Evolutionary conservation across 108 stramenopile genomes (phyloP).

Genomic region (Cyclotella choctawhatcheeana): DNA sequence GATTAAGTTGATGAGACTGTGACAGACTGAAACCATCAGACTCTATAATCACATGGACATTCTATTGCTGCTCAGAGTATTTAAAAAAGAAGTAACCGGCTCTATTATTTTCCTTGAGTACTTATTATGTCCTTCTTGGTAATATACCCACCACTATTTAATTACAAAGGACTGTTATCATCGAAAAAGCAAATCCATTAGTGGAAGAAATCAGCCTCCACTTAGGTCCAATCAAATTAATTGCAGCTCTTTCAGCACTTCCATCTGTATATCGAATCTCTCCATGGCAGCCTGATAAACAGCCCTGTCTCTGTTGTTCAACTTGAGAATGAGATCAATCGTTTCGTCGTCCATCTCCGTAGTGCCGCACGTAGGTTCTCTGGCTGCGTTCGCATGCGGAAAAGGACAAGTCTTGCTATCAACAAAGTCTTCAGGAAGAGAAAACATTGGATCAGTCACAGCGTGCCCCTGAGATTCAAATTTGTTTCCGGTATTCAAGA

Average conservation of each 20-base stretch:
- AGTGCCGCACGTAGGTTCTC: slow-evolving; percentile 68
- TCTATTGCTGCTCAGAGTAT: no score
- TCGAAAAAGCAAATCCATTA: neutral
- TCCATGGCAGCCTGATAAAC: slow-evolving; percentile 73
- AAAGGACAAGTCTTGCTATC: slow-evolving; percentile 67
- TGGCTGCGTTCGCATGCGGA: slow-evolving; percentile 42
- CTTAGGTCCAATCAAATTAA: neutral
- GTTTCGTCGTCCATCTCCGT: slow-evolving; percentile 69
- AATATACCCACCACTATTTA: no score
- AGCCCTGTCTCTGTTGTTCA: slow-evolving; percentile 73
- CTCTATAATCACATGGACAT: no score
- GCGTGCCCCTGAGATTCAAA: slow-evolving; percentile 13
- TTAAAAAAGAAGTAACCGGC: no score
- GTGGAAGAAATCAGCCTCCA: neutral
- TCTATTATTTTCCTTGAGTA: no score
- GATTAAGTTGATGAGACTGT: no score
- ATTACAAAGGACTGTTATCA: no score
- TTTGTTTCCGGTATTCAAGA: neutral
- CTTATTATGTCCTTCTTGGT: no score
- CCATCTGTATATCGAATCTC: slow-evolving; percentile 66
- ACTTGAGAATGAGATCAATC: slow-evolving; percentile 49
- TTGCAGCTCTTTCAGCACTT: slow-evolving; percentile 46
- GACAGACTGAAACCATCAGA: no score
- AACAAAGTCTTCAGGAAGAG: slow-evolving; percentile 59
- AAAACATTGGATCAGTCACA: slow-evolving; percentile 39